These are phyloP conservation scores for Solanum arcanum DNA, from an alignment of 257 asterid species.

Conservation along the genomic window DNA sequence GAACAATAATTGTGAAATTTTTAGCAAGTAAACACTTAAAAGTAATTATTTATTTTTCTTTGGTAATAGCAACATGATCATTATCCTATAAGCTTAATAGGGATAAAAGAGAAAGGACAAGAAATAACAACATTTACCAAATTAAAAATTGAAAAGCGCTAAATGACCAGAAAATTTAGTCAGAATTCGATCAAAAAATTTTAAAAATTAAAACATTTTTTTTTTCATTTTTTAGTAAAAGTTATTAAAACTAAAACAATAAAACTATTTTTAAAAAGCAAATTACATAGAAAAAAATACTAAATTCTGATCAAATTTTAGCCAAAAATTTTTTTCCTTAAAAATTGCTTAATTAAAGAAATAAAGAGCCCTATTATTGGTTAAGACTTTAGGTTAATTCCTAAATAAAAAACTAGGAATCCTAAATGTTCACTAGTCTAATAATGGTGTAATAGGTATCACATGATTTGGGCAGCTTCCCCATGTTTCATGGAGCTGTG, in stretches of 20 bases:
- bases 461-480: not conserved
- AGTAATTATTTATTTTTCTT: not conserved
- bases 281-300: too few relatives aligned
- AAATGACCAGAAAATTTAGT: too few relatives aligned
- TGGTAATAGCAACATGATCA: not conserved
- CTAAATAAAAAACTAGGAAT: not conserved
- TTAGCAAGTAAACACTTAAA: not conserved
- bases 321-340: too few relatives aligned
- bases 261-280: too few relatives aligned
- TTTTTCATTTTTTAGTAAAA: too few relatives aligned
- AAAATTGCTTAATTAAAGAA: not conserved
- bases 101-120: not conserved
- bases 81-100: not conserved
- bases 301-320: too few relatives aligned
- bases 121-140: not conserved
- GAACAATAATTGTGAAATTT: not conserved
- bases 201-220: accelerated
- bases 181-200: too few relatives aligned
- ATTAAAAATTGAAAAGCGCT: not conserved
- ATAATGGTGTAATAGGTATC: not conserved
- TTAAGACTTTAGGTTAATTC: not conserved
- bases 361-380: not conserved
- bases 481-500: not conserved
- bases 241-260: too few relatives aligned
- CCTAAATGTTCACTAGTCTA: not conserved